phyloP scores from a whole-genome alignment of 148 eudicot genomes.

The Fagopyrum esculentum region DNA sequence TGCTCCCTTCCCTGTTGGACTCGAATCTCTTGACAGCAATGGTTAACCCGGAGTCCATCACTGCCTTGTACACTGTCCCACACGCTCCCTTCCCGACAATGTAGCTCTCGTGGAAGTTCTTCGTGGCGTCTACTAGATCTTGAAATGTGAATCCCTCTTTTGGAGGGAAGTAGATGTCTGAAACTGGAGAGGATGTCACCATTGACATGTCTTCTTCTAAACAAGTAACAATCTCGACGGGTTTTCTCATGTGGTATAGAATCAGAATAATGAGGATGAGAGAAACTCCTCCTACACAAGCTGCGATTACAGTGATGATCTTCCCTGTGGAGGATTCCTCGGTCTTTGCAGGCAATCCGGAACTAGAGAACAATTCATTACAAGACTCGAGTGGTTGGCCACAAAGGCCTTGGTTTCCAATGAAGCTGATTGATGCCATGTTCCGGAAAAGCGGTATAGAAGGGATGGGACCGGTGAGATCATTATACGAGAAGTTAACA shows the following conservation, averaged over 20 bases:
- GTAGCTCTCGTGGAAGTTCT: constrained; percentile 58
- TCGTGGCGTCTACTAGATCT: constrained; percentile 77
- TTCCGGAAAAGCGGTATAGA: constrained; percentile 51
- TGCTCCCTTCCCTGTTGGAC: constrained; percentile 91
- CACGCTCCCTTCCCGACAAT: constrained; percentile 84
- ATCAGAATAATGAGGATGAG: constrained; percentile 60
- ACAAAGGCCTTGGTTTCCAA: constrained; percentile 73
- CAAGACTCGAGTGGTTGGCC: constrained; percentile 65
- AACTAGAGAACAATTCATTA: constrained; percentile 13
- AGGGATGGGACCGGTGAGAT: constrained; percentile 76
- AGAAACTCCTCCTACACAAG: constrained; percentile 68
- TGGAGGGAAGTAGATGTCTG: constrained; percentile 90
- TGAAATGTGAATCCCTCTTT: constrained; percentile 89
- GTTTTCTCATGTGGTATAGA: constrained; percentile 53
- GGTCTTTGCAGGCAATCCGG: constrained; percentile 22
- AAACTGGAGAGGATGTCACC: constrained; percentile 33
- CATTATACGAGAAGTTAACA: constrained; percentile 77
- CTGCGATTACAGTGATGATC: constrained; percentile 47
- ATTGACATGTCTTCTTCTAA: constrained; percentile 30
- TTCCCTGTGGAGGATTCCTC: constrained; percentile 39
- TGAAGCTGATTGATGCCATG: constrained; percentile 63
- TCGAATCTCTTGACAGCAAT: constrained; percentile 83
- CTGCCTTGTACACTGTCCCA: constrained; percentile 90
- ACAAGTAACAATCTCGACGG: constrained; percentile 45
- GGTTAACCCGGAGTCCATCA: constrained; percentile 51